phyloP scores from a whole-genome alignment of 2,329 filamentous ascomycete species.

The Magnaporthales sp. region DNA sequence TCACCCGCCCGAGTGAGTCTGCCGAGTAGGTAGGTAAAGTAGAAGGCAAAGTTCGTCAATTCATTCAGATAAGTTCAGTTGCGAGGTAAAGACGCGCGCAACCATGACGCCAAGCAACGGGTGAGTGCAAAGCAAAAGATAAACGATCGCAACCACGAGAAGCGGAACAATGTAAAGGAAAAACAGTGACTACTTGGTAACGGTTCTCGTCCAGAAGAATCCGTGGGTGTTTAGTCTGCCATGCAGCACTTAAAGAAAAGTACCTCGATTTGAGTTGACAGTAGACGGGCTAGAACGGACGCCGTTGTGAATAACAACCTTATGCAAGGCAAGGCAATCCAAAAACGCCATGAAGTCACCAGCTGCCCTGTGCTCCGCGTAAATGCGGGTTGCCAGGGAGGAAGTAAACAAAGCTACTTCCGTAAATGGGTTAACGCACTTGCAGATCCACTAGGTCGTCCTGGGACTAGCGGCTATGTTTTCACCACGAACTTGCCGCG shows the following conservation, averaged over 20 bases:
- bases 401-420: constrained; percentile 5
- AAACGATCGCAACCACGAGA: background rate
- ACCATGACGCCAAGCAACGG: background rate
- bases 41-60: background rate
- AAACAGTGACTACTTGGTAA: background rate
- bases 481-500: background rate
- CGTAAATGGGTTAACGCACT: background rate
- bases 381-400: constrained; percentile 6
- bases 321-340: background rate
- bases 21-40: background rate
- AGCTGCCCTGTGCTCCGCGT: background rate
- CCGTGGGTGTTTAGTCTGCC: background rate
- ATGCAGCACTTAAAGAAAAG: background rate
- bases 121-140: background rate
- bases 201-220: background rate
- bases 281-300: background rate
- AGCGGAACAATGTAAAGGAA: background rate
- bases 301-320: background rate
- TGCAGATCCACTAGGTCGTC: background rate
- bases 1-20: background rate
- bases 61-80: background rate
- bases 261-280: background rate
- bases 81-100: background rate
- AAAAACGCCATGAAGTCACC: constrained; percentile 4
- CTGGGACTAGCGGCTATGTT: background rate